These are phyloP conservation scores for Amanita subjunquillea DNA, from an alignment of 768 basidiomycete species.

Conservation along the genomic window DNA sequence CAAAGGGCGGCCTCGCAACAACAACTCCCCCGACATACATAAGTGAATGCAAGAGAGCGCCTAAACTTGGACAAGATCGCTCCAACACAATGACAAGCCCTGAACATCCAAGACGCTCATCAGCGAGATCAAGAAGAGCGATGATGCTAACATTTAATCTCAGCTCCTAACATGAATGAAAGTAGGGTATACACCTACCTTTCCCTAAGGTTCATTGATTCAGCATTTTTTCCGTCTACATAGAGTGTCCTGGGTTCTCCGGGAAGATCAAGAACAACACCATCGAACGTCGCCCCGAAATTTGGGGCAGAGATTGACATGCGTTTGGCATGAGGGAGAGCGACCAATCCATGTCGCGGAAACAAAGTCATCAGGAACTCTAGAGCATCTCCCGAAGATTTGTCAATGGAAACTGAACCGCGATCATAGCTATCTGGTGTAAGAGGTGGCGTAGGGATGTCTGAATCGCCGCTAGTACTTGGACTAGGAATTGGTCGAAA, in stretches of 20 bases:
- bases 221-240: slow-evolving; percentile 76
- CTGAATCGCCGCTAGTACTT: slow-evolving; percentile 28
- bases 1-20: slow-evolving; percentile 71
- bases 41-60: slow-evolving; percentile 74
- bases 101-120: slow-evolving; percentile 70
- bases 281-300: slow-evolving; percentile 63
- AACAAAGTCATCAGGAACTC: slow-evolving; percentile 75
- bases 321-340: slow-evolving; percentile 64
- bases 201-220: slow-evolving; percentile 71
- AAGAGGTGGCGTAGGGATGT: slow-evolving; percentile 62
- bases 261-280: slow-evolving; percentile 67
- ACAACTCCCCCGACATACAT: slow-evolving; percentile 90
- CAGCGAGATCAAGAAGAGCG: slow-evolving; percentile 78
- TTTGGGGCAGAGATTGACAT: slow-evolving; percentile 65
- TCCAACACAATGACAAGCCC: slow-evolving; percentile 76
- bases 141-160: slow-evolving; percentile 47
- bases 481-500: slow-evolving; percentile 23
- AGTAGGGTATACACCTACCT: slow-evolving; percentile 36
- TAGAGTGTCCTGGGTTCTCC: slow-evolving; percentile 68
- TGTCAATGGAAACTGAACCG: slow-evolving; percentile 19
- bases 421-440: slow-evolving; percentile 59
- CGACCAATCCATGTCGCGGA: slow-evolving; percentile 57
- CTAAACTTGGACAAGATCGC: slow-evolving; percentile 57
- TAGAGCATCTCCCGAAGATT: slow-evolving; percentile 50
- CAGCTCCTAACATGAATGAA: not conserved